Evolutionary conservation across 768 basidiomycete species (phyloP), one percentile per base, ranked within the genome.

Genomic region (Macrolepiota albuminosa): DNA sequence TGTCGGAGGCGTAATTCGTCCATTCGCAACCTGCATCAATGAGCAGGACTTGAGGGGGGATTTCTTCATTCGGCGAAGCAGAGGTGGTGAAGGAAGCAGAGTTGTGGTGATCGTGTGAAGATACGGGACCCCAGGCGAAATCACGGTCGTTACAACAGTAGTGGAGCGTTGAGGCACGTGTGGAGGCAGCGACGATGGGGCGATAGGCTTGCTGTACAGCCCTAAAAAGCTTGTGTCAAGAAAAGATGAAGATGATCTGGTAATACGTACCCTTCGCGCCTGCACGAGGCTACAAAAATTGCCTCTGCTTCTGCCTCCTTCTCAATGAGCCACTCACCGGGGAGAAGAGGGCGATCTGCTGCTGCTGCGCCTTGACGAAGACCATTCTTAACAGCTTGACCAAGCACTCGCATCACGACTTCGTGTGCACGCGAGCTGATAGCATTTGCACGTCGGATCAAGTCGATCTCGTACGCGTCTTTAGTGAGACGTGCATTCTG

Each of bases 1-100:
- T 87, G 60, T 81, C 78, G 16, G 77, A 76, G 1, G 81, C 75
- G 50, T 79, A 78, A 63, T 73, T 72, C 55, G 71, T 64, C 86
- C 85, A 95, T 74, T 98, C 96, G 68, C 95, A 95, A 0, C 95
- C 95, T 0, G 96, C 96, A 66, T 98, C 96, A 62, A 96, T 95
- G 36, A 96, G 82, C 5, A 96, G 78, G 7, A 96, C 89, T 69
- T 91, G 86, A 0, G 88, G 86, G 36, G 74, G 64, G 52, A 88
- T 64, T 16, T 79, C 69, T 54, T 75, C 78, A 9, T 55, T 24
- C n/a, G 4, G 42, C 2, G 72, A 63, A 13, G 75, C 69, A 8
- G 69, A 72, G 42, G 78, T 75, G 4, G 78, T 73, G 36, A 89
- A 71, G 0, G 73, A 73, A 40, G 78, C 76, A 21, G 70, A 72